Conservation (phyloP, 1,139 yeast species). For the Blastobotrys indianensis region DNA sequence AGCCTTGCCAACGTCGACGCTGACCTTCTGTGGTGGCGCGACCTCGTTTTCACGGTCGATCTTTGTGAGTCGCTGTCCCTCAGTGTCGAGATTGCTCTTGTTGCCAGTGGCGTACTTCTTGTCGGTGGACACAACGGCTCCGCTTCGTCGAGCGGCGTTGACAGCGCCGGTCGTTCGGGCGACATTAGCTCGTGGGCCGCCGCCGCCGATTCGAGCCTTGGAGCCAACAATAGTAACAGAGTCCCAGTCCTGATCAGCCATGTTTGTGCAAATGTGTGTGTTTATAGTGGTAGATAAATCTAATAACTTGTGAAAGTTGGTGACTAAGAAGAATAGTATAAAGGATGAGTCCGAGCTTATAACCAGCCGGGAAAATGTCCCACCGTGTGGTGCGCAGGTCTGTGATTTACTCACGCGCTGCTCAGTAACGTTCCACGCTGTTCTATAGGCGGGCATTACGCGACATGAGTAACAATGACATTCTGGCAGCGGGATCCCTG, state of each 20-base stretch:
- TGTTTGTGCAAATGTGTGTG: slow-evolving; percentile 12
- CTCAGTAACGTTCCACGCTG: slow-evolving; percentile 2
- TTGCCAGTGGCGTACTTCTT: slow-evolving; percentile 76
- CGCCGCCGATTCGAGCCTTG: slow-evolving; percentile 80
- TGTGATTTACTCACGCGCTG: slow-evolving; percentile 6
- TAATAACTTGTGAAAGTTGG: too few relatives aligned
- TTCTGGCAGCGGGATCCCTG: slow-evolving; percentile 6
- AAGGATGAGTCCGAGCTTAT: slow-evolving; percentile 3
- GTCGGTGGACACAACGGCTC: slow-evolving; percentile 83
- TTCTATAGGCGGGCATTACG: background rate
- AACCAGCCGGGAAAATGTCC: too few relatives aligned
- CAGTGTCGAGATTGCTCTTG: slow-evolving; percentile 63
- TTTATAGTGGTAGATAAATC: too few relatives aligned
- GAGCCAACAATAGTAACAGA: slow-evolving; percentile 80
- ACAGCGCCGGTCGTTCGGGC: slow-evolving; percentile 73
- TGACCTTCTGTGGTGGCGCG: slow-evolving; percentile 86
- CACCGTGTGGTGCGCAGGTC: background rate
- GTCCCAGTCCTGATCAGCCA: slow-evolving; percentile 69
- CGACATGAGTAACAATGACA: slow-evolving; percentile 8
- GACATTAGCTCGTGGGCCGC: slow-evolving; percentile 82
- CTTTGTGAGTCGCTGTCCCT: slow-evolving; percentile 92
- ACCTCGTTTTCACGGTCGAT: slow-evolving; percentile 92
- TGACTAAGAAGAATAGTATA: too few relatives aligned
- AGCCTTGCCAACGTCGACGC: slow-evolving; percentile 77
- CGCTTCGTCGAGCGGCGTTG: slow-evolving; percentile 91